These are phyloP conservation scores for Petunia secreta DNA, from an alignment of 257 asterid species.

Conservation along the genomic window DNA sequence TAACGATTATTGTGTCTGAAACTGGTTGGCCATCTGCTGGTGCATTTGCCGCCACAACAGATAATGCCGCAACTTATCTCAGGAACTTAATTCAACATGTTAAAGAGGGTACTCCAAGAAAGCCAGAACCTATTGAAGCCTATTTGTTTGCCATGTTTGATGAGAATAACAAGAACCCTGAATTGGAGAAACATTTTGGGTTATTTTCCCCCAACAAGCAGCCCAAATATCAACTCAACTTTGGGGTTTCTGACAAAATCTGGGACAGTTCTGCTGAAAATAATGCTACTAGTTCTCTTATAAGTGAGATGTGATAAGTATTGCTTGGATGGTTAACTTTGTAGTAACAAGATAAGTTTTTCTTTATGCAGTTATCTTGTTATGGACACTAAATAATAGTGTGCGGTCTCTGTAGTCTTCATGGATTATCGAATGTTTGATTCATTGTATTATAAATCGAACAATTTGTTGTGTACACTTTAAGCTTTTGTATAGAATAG, in stretches of 20 bases:
- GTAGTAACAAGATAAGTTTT: background rate
- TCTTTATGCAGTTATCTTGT: background rate
- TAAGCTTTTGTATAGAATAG: too few relatives aligned
- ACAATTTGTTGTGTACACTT: too few relatives aligned
- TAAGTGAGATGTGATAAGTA: background rate
- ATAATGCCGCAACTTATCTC: constrained; percentile 42
- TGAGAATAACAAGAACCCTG: constrained; percentile 43
- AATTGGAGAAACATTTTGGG: constrained; percentile 49
- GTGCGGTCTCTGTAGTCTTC: background rate
- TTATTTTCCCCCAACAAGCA: constrained; percentile 34
- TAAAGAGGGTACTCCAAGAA: constrained; percentile 16
- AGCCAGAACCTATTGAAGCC: constrained; percentile 40
- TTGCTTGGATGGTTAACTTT: background rate
- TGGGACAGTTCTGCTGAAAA: too few relatives aligned
- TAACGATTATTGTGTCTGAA: constrained; percentile 47
- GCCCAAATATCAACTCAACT: constrained; percentile 34
- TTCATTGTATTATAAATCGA: too few relatives aligned
- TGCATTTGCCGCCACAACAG: constrained; percentile 37
- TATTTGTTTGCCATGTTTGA: constrained; percentile 44
- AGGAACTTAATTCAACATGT: constrained; percentile 37
- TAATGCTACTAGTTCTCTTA: too few relatives aligned
- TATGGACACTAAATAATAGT: background rate
- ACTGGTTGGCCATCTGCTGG: constrained; percentile 63
- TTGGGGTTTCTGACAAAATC: too few relatives aligned
- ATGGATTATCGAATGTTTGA: background rate